These are phyloP conservation scores for Lentinula raphanica DNA, from an alignment of 768 basidiomycete species.

Conservation along the genomic window DNA sequence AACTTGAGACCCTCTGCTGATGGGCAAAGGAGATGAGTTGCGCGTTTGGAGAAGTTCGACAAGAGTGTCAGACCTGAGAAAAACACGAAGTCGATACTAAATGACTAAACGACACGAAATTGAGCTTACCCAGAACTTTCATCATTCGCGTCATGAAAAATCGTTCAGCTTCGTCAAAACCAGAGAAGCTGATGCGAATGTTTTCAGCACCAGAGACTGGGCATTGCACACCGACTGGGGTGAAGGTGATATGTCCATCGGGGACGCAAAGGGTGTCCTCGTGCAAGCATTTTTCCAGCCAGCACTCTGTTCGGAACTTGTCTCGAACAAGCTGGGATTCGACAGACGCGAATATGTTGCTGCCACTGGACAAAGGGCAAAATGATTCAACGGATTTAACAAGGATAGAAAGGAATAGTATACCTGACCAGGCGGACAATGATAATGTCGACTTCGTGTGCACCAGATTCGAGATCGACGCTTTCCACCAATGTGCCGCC, in stretches of 20 bases:
- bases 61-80: constrained; percentile 51
- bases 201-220: constrained; percentile 48
- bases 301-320: constrained; percentile 88
- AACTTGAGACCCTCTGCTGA: constrained; percentile 67
- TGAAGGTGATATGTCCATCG: constrained; percentile 66
- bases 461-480: constrained; percentile 27
- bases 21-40: constrained; percentile 81
- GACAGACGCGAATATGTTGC: constrained; percentile 27
- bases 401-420: constrained; percentile 8
- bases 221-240: constrained; percentile 51
- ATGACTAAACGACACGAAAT: not conserved
- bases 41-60: constrained; percentile 55
- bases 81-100: not conserved
- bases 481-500: constrained; percentile 45
- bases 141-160: constrained; percentile 63
- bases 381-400: not conserved
- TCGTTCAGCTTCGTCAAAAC: constrained; percentile 64
- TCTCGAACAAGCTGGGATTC: constrained; percentile 31
- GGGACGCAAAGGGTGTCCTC: constrained; percentile 65
- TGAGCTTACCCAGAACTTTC: constrained; percentile 53
- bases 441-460: constrained; percentile 55
- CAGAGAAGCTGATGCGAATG: constrained; percentile 65
- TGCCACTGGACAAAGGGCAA: constrained; percentile 44
- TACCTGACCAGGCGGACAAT: constrained; percentile 75
- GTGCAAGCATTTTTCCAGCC: constrained; percentile 84